These are phyloP conservation scores for Termitomyces titanicus DNA, from an alignment of 768 basidiomycete genomes.

Conservation along the genomic window DNA sequence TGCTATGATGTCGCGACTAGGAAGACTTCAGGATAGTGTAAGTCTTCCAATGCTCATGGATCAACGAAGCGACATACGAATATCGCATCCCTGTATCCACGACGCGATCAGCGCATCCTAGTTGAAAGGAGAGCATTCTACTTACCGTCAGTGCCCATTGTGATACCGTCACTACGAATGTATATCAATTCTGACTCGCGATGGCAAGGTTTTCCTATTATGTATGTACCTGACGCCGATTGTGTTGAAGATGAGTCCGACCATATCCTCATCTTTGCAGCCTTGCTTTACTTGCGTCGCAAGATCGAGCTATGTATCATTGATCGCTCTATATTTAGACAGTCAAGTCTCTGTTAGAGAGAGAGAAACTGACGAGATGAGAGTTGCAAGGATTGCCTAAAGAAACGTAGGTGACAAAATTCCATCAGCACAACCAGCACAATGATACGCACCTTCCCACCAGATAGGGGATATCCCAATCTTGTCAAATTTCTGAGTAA, in stretches of 20 bases:
- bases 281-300: conserved; percentile 79
- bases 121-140: background rate
- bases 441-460: conserved; percentile 78
- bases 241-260: conserved; percentile 83
- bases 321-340: background rate
- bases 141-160: conserved; percentile 85
- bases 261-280: conserved; percentile 74
- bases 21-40: conserved; percentile 47
- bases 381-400: conserved; percentile 84
- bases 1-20: conserved; percentile 85
- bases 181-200: background rate
- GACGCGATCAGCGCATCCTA: background rate
- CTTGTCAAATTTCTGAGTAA: conserved; percentile 31
- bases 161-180: conserved; percentile 69
- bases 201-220: background rate
- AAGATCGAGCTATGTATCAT: conserved; percentile 76
- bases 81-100: conserved; percentile 71
- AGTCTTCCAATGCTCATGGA: background rate
- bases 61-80: conserved; percentile 51
- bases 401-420: background rate
- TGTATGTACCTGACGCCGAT: conserved; percentile 72
- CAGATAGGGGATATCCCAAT: conserved; percentile 87
- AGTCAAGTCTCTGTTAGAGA: background rate
- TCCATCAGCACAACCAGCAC: background rate
- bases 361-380: conserved; percentile 52